Percentiles rank a stretch among this genome's conserved stretches.
These are phyloP conservation scores for Pleurotus salmoneostramineus DNA, from an alignment of 768 basidiomycete species.

Conservation along the genomic window DNA sequence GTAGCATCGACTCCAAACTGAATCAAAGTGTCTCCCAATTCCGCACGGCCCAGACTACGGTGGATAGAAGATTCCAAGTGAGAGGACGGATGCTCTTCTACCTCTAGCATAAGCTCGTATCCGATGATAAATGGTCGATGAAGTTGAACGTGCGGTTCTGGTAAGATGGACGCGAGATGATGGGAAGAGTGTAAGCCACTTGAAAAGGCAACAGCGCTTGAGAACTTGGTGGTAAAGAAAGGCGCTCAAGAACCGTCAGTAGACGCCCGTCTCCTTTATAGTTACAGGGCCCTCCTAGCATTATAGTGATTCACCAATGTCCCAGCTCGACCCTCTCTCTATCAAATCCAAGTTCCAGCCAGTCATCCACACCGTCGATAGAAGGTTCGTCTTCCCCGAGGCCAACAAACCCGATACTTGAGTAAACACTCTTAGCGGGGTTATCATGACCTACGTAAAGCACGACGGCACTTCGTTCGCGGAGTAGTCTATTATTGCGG, in stretches of 20 bases:
- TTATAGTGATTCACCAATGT: conserved; percentile 38
- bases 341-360: conserved; percentile 52
- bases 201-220: not conserved
- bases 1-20: conserved; percentile 33
- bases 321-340: conserved; percentile 31
- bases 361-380: conserved; percentile 31
- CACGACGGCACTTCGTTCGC: conserved; percentile 33
- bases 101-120: no score
- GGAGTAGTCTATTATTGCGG: conserved; percentile 28
- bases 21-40: conserved; percentile 44
- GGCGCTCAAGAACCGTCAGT: no score
- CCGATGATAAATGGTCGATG: no score
- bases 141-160: conserved; percentile 21
- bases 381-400: conserved; percentile 14
- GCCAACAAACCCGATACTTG: conserved; percentile 46
- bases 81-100: not conserved
- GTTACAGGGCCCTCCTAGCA: not conserved
- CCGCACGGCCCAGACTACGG: conserved; percentile 23
- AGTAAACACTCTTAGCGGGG: conserved; percentile 38
- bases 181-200: not conserved
- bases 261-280: no score
- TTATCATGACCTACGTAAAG: conserved; percentile 47
- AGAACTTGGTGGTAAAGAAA: not conserved
- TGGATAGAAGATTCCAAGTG: not conserved
- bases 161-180: not conserved